Conservation (phyloP, 2,329 filamentous ascomycete genomes). For the Calonectria fujianensis region DNA sequence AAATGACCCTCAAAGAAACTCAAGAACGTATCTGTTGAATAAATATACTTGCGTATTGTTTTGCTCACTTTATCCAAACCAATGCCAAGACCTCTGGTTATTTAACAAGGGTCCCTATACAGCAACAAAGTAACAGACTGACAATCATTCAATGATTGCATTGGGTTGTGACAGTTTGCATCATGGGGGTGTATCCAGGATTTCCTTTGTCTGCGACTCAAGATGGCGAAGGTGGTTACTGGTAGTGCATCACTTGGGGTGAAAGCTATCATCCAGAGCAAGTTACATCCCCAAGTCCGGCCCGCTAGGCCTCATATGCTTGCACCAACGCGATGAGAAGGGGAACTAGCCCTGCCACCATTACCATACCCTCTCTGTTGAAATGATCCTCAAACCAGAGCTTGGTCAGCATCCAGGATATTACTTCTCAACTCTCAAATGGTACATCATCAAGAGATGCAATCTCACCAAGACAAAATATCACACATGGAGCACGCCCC, state of each 20-base stretch:
- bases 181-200: not conserved
- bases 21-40: no score
- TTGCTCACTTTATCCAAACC: no score
- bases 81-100: no score
- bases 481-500: slow-evolving; percentile 43
- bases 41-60: no score
- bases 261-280: not conserved
- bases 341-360: not conserved
- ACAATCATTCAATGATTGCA: no score
- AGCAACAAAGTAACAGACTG: no score
- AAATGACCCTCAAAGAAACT: no score
- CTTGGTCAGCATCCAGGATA: not conserved
- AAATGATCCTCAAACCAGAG: not conserved
- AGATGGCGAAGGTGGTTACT: not conserved
- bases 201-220: not conserved
- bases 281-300: not conserved
- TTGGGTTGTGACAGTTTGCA: not conserved
- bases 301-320: not conserved
- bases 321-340: not conserved
- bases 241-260: not conserved
- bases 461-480: slow-evolving; percentile 21
- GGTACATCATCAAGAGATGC: not conserved
- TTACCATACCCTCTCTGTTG: not conserved
- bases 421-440: not conserved
- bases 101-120: no score